Evolutionary conservation across 192 early-diverging fungal species (phyloP), one percentile per base, ranked within the genome.

Genomic region (Spizellomyces sp.): DNA sequence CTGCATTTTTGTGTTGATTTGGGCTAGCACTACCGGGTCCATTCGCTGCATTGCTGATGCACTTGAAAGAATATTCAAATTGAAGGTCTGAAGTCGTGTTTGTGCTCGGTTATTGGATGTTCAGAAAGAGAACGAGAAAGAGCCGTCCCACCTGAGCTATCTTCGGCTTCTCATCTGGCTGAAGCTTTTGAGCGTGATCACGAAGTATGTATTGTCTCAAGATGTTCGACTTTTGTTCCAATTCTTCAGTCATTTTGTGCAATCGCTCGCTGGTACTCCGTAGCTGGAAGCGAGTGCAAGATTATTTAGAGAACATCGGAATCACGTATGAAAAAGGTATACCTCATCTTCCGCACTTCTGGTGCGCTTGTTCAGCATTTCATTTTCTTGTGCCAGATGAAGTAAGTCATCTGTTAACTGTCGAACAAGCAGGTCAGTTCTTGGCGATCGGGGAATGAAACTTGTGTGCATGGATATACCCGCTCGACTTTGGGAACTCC

Each of bases 1-100:
- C 60, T 87, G 85, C 83, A 87, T 83, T 62, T 87, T 87, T 14
- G 79, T 74, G 64, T 87, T 87, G 27, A 87, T 86, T 59, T 84
- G 78, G 1, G 85, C 45, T 45, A 87, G 60, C 10, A 78, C 60
- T 10, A 65, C 75, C 3, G 85, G 85, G 70, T 87, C 82, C 75
- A 83, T 71, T 47, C 78, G 76, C 44, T 87, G 85, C 83, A 87
- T 85, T 8, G 82, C 83, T 6, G 67, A 36, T 6, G 72, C 15
- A 62, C 66, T 83, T 10, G 79, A 77, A 19, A 87, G 66, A 14
- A 81, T 80, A 43, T 78, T 83, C 44, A 81, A 63, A 67, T 83
- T 79, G 64, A 84, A 80, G 5, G 48, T 46, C 79, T 77, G 61
- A 14, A 54, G 27, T 36, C 27, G 27, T 36, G 27, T 17, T 14